A percentile compares a stretch with the other conserved stretches of the same genome.
phyloP scores from a whole-genome alignment of 768 basidiomycete genomes.

The Amanita brunnescens region DNA sequence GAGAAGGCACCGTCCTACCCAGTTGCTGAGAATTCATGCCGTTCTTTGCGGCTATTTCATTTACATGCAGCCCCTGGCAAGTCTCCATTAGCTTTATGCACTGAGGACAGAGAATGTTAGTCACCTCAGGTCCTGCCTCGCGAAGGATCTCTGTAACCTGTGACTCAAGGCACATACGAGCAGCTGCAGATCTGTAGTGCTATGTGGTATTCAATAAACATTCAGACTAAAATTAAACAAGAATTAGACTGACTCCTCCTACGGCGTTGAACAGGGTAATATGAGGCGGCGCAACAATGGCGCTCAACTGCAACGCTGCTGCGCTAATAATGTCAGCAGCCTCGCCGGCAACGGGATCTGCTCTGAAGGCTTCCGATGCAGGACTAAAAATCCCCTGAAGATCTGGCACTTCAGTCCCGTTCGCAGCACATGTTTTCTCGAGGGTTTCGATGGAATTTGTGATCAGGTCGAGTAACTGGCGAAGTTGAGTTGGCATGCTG shows the following conservation, averaged over 20 bases:
- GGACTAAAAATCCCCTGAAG: slow-evolving; percentile 16
- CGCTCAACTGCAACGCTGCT: slow-evolving; percentile 18
- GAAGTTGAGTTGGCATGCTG: too few relatives aligned
- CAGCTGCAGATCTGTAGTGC: slow-evolving; percentile 17
- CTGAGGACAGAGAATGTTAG: not conserved
- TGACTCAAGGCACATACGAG: slow-evolving; percentile 16
- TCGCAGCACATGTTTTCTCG: slow-evolving; percentile 8
- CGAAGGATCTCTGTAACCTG: slow-evolving; percentile 23
- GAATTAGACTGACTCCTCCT: slow-evolving; percentile 6
- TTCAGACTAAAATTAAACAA: not conserved
- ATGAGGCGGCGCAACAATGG: slow-evolving; percentile 14
- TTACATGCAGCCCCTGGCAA: slow-evolving; percentile 25
- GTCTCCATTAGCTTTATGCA: not conserved
- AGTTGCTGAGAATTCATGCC: slow-evolving; percentile 24
- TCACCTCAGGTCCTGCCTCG: slow-evolving; percentile 23
- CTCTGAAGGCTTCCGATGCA: slow-evolving; percentile 15
- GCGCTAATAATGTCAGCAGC: slow-evolving; percentile 14
- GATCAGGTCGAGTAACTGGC: slow-evolving; percentile 3
- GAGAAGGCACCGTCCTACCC: slow-evolving; percentile 13
- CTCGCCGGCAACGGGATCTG: slow-evolving; percentile 10
- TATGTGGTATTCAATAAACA: not conserved
- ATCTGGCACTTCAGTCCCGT: slow-evolving; percentile 12
- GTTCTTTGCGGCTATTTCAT: slow-evolving; percentile 26
- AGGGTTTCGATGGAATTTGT: not conserved
- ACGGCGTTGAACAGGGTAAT: slow-evolving; percentile 9